Evolutionary conservation across 1,139 yeast genomes (phyloP), one percentile per base, ranked within the genome.

Genomic region (Ogataea hybrid): DNA sequence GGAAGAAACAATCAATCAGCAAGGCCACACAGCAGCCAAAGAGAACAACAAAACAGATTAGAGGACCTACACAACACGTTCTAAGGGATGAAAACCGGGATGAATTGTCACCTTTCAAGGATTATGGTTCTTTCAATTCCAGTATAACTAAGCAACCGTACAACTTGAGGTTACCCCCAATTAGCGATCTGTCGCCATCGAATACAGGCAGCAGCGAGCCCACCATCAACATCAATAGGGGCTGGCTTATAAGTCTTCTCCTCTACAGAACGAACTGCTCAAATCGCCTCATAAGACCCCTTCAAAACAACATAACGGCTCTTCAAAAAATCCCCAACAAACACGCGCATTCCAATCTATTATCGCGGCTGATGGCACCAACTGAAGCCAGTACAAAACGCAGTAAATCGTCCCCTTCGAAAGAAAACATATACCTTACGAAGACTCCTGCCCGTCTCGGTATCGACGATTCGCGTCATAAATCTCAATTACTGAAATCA

Each of bases 351-450:
- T 28, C 33, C 17, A 40, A 41, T 44, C 40, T 54, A 17, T 16
- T 63, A 5, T 43, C 59, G 1, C 52, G 70, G 20, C 47, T 67
- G 27, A 59, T 59, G 58, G 63, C 61, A 12, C 70, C 69, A 0
- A 66, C 70, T 0, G 59, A 57, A 31, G 57, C 68, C 2, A 65
- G 69, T 37, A 50, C 56, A 7, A 55, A 61, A 6, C 52, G 56
- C 25, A 32, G 23, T 10, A 40, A 31, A 17, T 29, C 15, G 20
- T 46, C 51, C n/a, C 50, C 47, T n/a, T 14, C 14, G 7, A 39
- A 27, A 18, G 32, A 28, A 20, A 37, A 36, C 4, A 21, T 7
- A 6, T 20, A 15, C 4, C 34, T 44, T 10, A 46, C 49, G 12
- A 44, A 38, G 15, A 42, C 47, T 2, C 49, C 49, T 10, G 33